Percentiles rank a stretch among this genome's conserved stretches.
Conservation (phyloP, 768 basidiomycete genomes). For the Neoboletus subvelutipes region DNA sequence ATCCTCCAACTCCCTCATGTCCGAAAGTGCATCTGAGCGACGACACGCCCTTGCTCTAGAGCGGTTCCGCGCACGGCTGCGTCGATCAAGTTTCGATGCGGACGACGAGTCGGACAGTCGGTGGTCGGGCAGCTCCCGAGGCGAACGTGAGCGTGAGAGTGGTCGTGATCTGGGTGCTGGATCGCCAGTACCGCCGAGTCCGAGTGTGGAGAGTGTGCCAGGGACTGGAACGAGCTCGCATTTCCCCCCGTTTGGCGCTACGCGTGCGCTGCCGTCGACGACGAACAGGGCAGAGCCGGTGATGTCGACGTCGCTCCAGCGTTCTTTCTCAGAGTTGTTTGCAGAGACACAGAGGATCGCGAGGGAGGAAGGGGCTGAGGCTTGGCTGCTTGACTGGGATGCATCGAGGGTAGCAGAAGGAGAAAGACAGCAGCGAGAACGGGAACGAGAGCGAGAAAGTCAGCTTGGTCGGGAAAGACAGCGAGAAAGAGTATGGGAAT, state of each 20-base stretch:
- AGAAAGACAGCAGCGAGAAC: slow-evolving; percentile 6
- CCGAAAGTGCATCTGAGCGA: slow-evolving; percentile 45
- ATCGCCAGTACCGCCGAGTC: slow-evolving; percentile 16
- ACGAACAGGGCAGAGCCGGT: slow-evolving; percentile 7
- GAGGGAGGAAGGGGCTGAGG: slow-evolving; percentile 12
- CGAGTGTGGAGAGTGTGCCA: slow-evolving; percentile 15
- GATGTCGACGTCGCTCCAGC: slow-evolving; percentile 15
- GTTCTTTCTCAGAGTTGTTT: slow-evolving; percentile 25
- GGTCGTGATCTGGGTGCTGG: slow-evolving; percentile 8
- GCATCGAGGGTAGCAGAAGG: slow-evolving; percentile 9
- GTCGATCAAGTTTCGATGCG: slow-evolving; percentile 23
- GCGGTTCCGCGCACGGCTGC: slow-evolving; percentile 29
- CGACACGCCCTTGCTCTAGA: slow-evolving; percentile 39
- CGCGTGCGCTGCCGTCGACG: not conserved
- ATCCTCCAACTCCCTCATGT: slow-evolving; percentile 41
- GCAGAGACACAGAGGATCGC: slow-evolving; percentile 13
- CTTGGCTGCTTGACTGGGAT: slow-evolving; percentile 23
- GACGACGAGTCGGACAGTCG: slow-evolving; percentile 27
- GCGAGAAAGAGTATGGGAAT: slow-evolving; percentile 18
- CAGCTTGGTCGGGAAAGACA: slow-evolving; percentile 14
- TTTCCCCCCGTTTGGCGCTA: slow-evolving; percentile 4
- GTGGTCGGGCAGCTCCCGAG: slow-evolving; percentile 21
- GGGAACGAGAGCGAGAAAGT: slow-evolving; percentile 9
- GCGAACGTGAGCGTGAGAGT: slow-evolving; percentile 15
- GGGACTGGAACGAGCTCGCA: slow-evolving; percentile 8